Percentiles rank a stretch among this genome's conserved stretches.
Evolutionary conservation across 192 early-diverging fungal species (phyloP).

Genomic region (Coemansia sp.): DNA sequence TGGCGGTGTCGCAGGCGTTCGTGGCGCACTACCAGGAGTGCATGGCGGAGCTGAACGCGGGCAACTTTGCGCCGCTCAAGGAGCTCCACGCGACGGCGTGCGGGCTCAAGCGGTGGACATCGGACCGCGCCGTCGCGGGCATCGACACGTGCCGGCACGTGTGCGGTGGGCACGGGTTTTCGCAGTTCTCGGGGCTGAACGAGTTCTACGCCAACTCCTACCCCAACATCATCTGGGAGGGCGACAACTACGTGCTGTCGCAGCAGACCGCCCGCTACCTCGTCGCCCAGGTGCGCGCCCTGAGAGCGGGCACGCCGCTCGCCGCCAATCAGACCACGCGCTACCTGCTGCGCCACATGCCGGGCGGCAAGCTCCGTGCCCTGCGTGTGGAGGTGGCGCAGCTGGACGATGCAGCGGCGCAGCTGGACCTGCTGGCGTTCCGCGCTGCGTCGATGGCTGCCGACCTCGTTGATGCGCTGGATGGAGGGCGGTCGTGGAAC

Average conservation of each 20-base stretch:
- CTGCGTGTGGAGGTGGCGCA: too few relatives aligned
- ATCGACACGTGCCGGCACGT: conserved; percentile 75
- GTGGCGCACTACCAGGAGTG: conserved; percentile 61
- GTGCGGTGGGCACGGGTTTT: conserved; percentile 80
- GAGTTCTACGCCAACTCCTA: conserved; percentile 68
- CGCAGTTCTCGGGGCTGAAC: conserved; percentile 69
- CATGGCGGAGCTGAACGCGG: conserved; percentile 55
- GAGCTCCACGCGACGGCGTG: conserved; percentile 75
- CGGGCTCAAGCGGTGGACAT: conserved; percentile 74
- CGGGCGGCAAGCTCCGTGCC: conserved; percentile 18
- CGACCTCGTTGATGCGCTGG: conserved; percentile 63
- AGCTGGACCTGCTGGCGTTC: conserved; percentile 73
- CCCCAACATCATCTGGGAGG: conserved; percentile 81
- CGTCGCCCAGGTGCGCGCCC: conserved; percentile 63
- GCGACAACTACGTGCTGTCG: conserved; percentile 82
- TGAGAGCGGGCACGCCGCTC: conserved; percentile 52
- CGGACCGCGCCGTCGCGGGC: conserved; percentile 64
- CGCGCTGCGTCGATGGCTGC: conserved; percentile 68
- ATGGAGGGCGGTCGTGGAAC: conserved; percentile 17
- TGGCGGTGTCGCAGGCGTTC: conserved; percentile 69
- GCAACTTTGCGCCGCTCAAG: conserved; percentile 66
- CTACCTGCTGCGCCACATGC: conserved; percentile 34
- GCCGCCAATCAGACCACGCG: conserved; percentile 32
- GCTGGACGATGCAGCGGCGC: conserved; percentile 55
- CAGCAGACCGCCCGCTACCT: conserved; percentile 86